Base-by-base conservation (phyloP, 1,284 basidiomycete genomes). In the Boletus calvinii region DNA sequence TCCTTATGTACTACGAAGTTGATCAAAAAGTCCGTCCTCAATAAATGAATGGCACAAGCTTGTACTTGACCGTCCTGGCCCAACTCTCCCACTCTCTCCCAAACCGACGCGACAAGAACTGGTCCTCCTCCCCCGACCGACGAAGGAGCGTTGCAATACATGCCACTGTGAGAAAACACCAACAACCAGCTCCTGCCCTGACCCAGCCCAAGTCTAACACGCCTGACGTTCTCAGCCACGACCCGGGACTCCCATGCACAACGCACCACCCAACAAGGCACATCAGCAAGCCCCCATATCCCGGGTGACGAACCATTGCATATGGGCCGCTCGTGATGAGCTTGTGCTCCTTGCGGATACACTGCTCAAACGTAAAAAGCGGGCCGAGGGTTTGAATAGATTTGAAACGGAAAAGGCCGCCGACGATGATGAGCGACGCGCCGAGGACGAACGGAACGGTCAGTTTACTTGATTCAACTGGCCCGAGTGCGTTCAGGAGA, bases 271-370 rank as follows among this genome's bases (percentile, higher is more conserved):
- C 60, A 1, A 51, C 0, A 8, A 53, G 18, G 22, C 40, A 55
- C 10, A 50, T 18, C 1, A 50, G 7, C 17, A 53, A 3, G 4
- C 53, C 53, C 8, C 41, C 18, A 9, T 64, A 64, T 12, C 52
- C 46, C 0, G 62, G 64, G 8, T 64, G 64, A 0, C 64, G 60
- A 1, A 66, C 49, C 22, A 60, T 12, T 0, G 51, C 37, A 26
- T 64, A 63, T 2, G 58, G 60, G 2, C 62, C 62, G 2, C 15
- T 40, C 8, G 57, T 63, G 6, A 62, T 22, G 3, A 64, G 53
- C 12, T 11, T 44, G 35, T 65, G 63, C 0, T 50, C 53, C 22
- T 62, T 56, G 10, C 56, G 54, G 1, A 65, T 15, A 20, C 47
- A 44, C 6, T 50, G 52, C 3, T 48, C n/a, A 8, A 56, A 55